A percentile compares a stretch with the other conserved stretches of the same genome.
Evolutionary conservation across 2,329 filamentous ascomycete species (phyloP).

Genomic region (Zymoseptoria pseudotritici): DNA sequence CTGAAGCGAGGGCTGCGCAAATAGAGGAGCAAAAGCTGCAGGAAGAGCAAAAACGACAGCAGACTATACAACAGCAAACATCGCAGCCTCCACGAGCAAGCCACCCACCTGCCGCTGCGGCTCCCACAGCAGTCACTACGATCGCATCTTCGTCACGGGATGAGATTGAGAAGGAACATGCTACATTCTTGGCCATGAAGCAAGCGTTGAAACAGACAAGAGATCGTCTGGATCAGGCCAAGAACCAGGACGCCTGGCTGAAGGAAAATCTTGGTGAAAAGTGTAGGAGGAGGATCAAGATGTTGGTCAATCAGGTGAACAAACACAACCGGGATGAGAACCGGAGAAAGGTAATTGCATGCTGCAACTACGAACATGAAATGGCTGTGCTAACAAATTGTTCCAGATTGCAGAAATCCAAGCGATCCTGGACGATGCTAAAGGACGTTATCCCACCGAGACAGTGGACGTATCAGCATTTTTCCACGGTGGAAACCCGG

Average conservation of each 20-base stretch:
- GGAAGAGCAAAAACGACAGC: slow-evolving; percentile 2
- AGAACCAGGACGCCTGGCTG: neutral
- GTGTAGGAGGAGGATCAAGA: slow-evolving; percentile 52
- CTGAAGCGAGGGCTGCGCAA: neutral
- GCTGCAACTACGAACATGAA: neutral
- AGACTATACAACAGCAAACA: neutral
- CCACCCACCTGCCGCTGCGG: neutral
- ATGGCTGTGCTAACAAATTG: slow-evolving; percentile 3
- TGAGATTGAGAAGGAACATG: neutral
- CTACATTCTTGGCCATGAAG: slow-evolving; percentile 1
- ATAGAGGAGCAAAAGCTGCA: slow-evolving; percentile 3
- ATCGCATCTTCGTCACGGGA: neutral
- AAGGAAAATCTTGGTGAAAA: neutral
- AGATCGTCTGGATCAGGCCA: neutral
- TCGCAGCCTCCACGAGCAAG: slow-evolving; percentile 1
- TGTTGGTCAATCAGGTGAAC: slow-evolving; percentile 66
- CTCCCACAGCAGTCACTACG: neutral
- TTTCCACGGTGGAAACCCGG: slow-evolving; percentile 35
- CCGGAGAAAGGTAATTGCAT: slow-evolving; percentile 44
- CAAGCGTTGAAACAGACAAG: slow-evolving; percentile 51
- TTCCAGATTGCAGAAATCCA: slow-evolving; percentile 44
- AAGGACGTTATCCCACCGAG: slow-evolving; percentile 9
- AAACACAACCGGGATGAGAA: slow-evolving; percentile 55
- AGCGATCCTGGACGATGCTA: slow-evolving; percentile 41
- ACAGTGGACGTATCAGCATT: slow-evolving; percentile 26